Evolutionary conservation across 2,329 filamentous ascomycete species (phyloP).

Genomic region (Hypoxylon sp.): DNA sequence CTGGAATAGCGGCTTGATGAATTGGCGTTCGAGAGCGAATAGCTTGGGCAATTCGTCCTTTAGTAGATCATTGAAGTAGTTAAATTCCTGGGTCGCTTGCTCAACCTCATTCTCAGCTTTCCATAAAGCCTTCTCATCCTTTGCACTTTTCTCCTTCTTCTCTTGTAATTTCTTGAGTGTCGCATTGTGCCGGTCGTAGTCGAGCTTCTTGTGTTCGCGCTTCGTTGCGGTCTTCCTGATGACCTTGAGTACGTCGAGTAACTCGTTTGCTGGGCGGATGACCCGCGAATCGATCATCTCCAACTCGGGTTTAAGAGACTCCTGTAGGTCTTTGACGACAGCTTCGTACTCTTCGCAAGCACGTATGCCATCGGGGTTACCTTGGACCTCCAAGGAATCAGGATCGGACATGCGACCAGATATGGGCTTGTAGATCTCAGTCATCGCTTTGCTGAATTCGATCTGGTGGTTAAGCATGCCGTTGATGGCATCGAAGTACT

Average conservation of each 20-base stretch:
- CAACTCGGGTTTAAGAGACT: conserved; percentile 88
- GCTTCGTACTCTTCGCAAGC: conserved; percentile 97
- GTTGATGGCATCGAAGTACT: conserved; percentile 98
- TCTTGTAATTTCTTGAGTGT: conserved; percentile 94
- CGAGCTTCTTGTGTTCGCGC: conserved; percentile 96
- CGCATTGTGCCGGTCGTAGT: conserved; percentile 90
- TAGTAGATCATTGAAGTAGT: conserved; percentile 97
- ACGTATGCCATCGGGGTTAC: conserved; percentile 91
- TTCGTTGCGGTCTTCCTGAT: conserved; percentile 91
- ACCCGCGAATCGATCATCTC: conserved; percentile 97
- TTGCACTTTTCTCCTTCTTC: conserved; percentile 95
- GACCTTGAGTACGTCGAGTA: conserved; percentile 94
- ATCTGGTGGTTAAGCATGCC: conserved; percentile 98
- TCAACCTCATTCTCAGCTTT: conserved; percentile 95
- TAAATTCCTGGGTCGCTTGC: conserved; percentile 92
- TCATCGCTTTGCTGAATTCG: conserved; percentile 96
- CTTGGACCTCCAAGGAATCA: conserved; percentile 82
- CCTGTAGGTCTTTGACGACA: conserved; percentile 90
- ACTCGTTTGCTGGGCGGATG: conserved; percentile 91
- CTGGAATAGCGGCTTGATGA: conserved; percentile 97
- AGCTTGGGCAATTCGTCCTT: conserved; percentile 96
- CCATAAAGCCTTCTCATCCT: conserved; percentile 98
- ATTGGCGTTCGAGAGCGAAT: conserved; percentile 90
- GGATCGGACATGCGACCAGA: conserved; percentile 96
- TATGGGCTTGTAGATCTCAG: conserved; percentile 98